These are phyloP conservation scores for Nothophoma quercina DNA, from an alignment of 2,329 filamentous ascomycete species.

Conservation along the genomic window DNA sequence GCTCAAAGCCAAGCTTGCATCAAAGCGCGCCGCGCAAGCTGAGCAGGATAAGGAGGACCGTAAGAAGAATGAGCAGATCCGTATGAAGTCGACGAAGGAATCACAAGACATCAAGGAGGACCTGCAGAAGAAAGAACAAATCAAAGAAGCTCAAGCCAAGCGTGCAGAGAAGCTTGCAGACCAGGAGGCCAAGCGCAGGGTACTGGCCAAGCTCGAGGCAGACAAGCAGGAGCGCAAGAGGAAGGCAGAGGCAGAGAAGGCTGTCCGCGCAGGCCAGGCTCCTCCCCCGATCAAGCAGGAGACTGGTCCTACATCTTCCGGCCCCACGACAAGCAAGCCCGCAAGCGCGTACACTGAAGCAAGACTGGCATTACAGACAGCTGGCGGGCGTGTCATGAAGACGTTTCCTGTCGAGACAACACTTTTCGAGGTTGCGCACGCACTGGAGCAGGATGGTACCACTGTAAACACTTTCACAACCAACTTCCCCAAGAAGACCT, in stretches of 20 bases:
- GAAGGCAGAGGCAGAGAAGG: slow-evolving; percentile 86
- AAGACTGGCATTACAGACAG: slow-evolving; percentile 80
- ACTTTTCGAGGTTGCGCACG: slow-evolving; percentile 87
- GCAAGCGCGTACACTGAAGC: slow-evolving; percentile 80
- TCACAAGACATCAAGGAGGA: slow-evolving; percentile 90
- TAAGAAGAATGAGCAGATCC: slow-evolving; percentile 85
- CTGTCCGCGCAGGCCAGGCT: slow-evolving; percentile 78
- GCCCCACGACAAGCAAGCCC: slow-evolving; percentile 64
- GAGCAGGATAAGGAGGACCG: slow-evolving; percentile 79
- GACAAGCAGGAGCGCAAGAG: slow-evolving; percentile 89
- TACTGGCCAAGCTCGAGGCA: slow-evolving; percentile 91
- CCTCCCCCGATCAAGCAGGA: slow-evolving; percentile 58
- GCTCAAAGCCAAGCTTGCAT: slow-evolving; percentile 73
- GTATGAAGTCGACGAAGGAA: slow-evolving; percentile 88
- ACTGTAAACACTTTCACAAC: slow-evolving; percentile 79
- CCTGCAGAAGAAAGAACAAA: slow-evolving; percentile 82
- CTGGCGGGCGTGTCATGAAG: slow-evolving; percentile 80
- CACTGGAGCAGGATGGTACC: slow-evolving; percentile 74
- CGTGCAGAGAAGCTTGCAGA: slow-evolving; percentile 88
- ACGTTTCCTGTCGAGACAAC: slow-evolving; percentile 89
- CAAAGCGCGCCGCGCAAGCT: slow-evolving; percentile 74
- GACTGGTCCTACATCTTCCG: slow-evolving; percentile 56
- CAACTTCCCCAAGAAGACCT: slow-evolving; percentile 88
- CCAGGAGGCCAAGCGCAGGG: slow-evolving; percentile 82
- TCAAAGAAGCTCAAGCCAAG: slow-evolving; percentile 89